These are phyloP conservation scores for Mrakia frigida DNA, from an alignment of 768 basidiomycete genomes.

Conservation along the genomic window DNA sequence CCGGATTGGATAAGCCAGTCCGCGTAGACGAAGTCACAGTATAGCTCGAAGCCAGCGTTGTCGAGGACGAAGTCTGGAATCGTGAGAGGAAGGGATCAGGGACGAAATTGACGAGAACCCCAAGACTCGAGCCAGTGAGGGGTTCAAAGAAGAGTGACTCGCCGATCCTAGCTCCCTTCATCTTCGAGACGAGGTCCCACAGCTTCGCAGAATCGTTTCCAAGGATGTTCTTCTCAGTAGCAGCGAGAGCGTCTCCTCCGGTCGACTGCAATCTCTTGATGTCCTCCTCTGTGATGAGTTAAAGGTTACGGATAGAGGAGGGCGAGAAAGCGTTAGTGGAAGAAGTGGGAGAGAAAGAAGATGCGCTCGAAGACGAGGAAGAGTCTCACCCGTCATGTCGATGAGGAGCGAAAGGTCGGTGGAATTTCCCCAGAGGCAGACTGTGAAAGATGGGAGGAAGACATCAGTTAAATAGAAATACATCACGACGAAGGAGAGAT, in stretches of 20 bases:
- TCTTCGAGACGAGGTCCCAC: slow-evolving; percentile 56
- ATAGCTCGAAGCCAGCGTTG: slow-evolving; percentile 70
- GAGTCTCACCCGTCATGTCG: slow-evolving; percentile 59
- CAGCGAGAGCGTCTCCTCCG: slow-evolving; percentile 88
- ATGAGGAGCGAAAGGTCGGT: slow-evolving; percentile 91
- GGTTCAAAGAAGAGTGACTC: too few relatives aligned
- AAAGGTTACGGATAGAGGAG: too few relatives aligned
- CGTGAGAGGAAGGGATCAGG: neutral
- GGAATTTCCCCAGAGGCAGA: slow-evolving; percentile 65
- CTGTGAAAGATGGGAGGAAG: slow-evolving; percentile 93
- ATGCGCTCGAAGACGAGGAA: too few relatives aligned
- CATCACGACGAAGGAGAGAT: slow-evolving; percentile 21
- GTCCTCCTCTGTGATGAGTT: slow-evolving; percentile 92
- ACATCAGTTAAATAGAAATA: too few relatives aligned
- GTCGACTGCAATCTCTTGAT: slow-evolving; percentile 95
- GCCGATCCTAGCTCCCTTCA: slow-evolving; percentile 62
- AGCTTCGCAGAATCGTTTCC: slow-evolving; percentile 70
- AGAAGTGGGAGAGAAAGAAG: too few relatives aligned
- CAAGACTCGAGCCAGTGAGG: too few relatives aligned
- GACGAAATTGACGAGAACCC: too few relatives aligned
- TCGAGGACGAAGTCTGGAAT: slow-evolving; percentile 52
- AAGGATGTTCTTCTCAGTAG: slow-evolving; percentile 92
- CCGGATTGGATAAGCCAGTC: slow-evolving; percentile 65
- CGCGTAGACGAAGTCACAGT: slow-evolving; percentile 76
- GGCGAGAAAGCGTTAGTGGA: too few relatives aligned